Evolutionary conservation across 345 rosid genomes (phyloP).

Genomic region (Isatis tinctoria): DNA sequence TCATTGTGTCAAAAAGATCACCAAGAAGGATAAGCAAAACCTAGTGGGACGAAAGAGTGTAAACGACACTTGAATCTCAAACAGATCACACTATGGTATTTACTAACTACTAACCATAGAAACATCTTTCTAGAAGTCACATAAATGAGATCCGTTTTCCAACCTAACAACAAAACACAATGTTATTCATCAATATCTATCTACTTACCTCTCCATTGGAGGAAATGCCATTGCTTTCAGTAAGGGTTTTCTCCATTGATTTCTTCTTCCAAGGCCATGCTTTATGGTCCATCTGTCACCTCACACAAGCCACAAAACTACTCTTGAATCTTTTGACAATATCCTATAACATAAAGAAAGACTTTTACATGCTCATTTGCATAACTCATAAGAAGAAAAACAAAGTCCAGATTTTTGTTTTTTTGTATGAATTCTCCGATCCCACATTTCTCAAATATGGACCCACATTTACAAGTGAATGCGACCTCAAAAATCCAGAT

Average conservation of each 20-base stretch:
- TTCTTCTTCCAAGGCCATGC: slow-evolving; percentile 89
- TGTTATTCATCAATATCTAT: not conserved
- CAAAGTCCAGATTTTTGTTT: not conserved
- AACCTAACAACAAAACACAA: slow-evolving; percentile 1
- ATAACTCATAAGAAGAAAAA: not conserved
- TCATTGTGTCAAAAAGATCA: not conserved
- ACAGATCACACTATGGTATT: not conserved
- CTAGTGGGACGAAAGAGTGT: not conserved
- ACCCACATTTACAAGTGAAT: slow-evolving; percentile 19
- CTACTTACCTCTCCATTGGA: slow-evolving; percentile 53
- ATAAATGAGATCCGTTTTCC: not conserved
- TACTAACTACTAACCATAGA: not conserved
- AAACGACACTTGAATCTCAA: not conserved
- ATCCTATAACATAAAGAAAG: slow-evolving; percentile 4
- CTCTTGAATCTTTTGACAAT: slow-evolving; percentile 5
- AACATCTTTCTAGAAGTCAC: not conserved
- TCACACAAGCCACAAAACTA: slow-evolving; percentile 19
- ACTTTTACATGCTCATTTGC: not conserved
- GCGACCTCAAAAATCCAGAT: slow-evolving; percentile 23
- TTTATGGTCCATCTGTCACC: slow-evolving; percentile 57
- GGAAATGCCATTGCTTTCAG: slow-evolving; percentile 25
- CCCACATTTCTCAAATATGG: slow-evolving; percentile 17
- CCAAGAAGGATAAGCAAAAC: not conserved
- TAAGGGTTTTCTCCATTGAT: slow-evolving; percentile 52
- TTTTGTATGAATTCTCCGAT: not conserved